These are phyloP conservation scores for Strobilomyces echinocephalus DNA, from an alignment of 768 basidiomycete species.

Conservation along the genomic window DNA sequence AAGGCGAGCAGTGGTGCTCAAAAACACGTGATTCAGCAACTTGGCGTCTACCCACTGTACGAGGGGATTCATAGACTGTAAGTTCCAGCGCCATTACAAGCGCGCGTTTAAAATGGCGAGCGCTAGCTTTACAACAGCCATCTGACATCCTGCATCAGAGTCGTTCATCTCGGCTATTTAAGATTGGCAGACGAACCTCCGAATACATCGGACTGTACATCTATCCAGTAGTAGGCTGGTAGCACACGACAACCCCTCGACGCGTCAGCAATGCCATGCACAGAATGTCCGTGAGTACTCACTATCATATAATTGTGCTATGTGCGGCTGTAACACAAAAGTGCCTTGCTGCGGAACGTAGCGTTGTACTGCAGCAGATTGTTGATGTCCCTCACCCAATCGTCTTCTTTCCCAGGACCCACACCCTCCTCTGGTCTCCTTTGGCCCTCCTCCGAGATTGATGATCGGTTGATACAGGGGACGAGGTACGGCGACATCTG, in stretches of 20 bases:
- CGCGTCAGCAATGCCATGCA: neutral
- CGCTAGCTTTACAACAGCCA: constrained; percentile 1
- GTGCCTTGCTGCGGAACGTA: constrained; percentile 87
- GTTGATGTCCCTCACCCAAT: constrained; percentile 97
- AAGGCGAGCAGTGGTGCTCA: no score
- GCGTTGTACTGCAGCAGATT: constrained; percentile 92
- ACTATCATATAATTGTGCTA: constrained; percentile 12
- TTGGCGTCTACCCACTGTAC: no score
- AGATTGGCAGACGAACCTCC: neutral
- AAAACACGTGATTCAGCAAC: no score
- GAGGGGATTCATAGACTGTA: neutral
- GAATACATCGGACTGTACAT: neutral
- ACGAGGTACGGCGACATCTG: constrained; percentile 85
- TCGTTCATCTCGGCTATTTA: neutral
- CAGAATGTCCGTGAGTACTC: constrained; percentile 1
- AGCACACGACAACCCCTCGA: neutral
- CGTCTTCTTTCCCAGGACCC: constrained; percentile 78
- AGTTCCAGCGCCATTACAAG: neutral
- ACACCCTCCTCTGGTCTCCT: constrained; percentile 56
- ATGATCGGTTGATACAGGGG: constrained; percentile 87
- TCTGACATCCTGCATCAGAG: neutral
- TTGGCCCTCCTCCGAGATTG: constrained; percentile 51
- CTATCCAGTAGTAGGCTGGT: constrained; percentile 4
- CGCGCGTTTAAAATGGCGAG: neutral
- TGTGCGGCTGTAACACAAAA: constrained; percentile 64